Conservation (phyloP, 192 early-diverging fungal genomes). For the Rhizophagus sp. region DNA sequence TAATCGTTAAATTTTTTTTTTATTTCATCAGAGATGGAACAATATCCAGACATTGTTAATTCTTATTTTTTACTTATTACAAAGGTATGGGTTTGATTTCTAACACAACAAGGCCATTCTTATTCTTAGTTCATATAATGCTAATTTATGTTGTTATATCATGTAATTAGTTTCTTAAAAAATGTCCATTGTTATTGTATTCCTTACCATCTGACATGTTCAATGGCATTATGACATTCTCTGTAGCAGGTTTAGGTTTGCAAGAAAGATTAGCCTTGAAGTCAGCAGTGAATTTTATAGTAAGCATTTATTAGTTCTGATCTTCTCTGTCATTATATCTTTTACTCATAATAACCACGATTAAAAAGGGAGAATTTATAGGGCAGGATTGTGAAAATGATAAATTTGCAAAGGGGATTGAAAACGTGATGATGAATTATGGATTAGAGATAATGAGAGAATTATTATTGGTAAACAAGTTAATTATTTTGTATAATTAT, state of each 20-base stretch:
- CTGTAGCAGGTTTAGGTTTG: conserved; percentile 49
- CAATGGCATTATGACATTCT: conserved; percentile 45
- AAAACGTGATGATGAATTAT: conserved; percentile 36
- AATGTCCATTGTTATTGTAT: conserved; percentile 56
- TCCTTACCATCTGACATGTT: conserved; percentile 46
- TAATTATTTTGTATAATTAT: not conserved
- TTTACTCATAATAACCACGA: not conserved
- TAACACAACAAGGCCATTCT: not conserved
- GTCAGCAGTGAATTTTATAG: conserved; percentile 52
- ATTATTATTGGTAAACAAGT: conserved; percentile 37
- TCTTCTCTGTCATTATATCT: not conserved
- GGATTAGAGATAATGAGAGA: conserved; percentile 42
- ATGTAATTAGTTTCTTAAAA: conserved; percentile 42
- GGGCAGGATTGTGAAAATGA: conserved; percentile 35
- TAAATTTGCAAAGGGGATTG: conserved; percentile 31
- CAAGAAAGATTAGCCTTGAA: conserved; percentile 58
- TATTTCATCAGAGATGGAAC: conserved; percentile 50
- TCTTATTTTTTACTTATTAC: conserved; percentile 52
- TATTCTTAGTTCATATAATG: not conserved
- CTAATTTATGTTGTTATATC: not conserved
- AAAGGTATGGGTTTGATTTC: conserved; percentile 38
- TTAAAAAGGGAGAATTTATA: conserved; percentile 40
- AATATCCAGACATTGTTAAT: conserved; percentile 51
- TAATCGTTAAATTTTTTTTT: not conserved
- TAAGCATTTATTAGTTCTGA: conserved; percentile 16